These are phyloP conservation scores for Aspergillus saccharolyticus DNA, from an alignment of 495 filamentous ascomycete genomes.

Conservation along the genomic window DNA sequence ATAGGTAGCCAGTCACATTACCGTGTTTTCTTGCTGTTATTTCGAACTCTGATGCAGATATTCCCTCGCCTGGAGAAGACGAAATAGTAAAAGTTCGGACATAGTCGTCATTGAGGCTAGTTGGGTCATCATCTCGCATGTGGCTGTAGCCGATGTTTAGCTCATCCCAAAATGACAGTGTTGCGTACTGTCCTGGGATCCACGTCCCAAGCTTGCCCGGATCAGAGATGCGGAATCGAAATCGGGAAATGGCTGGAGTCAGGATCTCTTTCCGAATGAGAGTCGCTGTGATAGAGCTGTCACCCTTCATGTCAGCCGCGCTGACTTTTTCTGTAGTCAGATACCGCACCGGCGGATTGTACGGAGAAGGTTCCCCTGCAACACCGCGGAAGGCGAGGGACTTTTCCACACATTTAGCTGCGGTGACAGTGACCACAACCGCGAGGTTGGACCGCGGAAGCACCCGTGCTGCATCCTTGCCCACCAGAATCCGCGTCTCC, in stretches of 20 bases:
- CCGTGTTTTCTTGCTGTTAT: constrained; percentile 67
- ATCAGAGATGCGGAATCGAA: constrained; percentile 54
- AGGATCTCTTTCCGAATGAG: constrained; percentile 50
- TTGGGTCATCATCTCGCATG: constrained; percentile 75
- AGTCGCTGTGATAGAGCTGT: constrained; percentile 38
- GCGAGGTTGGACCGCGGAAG: constrained; percentile 68
- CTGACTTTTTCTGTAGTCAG: constrained; percentile 44
- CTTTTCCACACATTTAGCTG: constrained; percentile 55
- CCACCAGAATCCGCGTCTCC: constrained; percentile 55
- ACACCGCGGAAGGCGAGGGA: constrained; percentile 63
- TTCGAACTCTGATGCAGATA: constrained; percentile 53
- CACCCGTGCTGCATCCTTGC: constrained; percentile 51
- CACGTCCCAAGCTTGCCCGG: constrained; percentile 43
- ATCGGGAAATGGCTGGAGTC: constrained; percentile 59
- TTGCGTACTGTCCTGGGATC: constrained; percentile 68
- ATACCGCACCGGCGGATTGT: constrained; percentile 61
- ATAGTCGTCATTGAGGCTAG: constrained; percentile 76
- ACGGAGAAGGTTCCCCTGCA: constrained; percentile 57
- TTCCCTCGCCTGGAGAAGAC: constrained; percentile 41
- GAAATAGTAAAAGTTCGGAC: constrained; percentile 76
- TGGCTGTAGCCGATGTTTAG: constrained; percentile 69
- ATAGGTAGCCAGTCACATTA: constrained; percentile 59
- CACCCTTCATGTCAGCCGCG: constrained; percentile 15
- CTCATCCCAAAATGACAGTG: constrained; percentile 62
- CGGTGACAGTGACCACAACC: constrained; percentile 57